Evolutionary conservation across 192 early-diverging fungal genomes (phyloP), one percentile per base, ranked within the genome.

Genomic region (Radiomyces spectabilis): DNA sequence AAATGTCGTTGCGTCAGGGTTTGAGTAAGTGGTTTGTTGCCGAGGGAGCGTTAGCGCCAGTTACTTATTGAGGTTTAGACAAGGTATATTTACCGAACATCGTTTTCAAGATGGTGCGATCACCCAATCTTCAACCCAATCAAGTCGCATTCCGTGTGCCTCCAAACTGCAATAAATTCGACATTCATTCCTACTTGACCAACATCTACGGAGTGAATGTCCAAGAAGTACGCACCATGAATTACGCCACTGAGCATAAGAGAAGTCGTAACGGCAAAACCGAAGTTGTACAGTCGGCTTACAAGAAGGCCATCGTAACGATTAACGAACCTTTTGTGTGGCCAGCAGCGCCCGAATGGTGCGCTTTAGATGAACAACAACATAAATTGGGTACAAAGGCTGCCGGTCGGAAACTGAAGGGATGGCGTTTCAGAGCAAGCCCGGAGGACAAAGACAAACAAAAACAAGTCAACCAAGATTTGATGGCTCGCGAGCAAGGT

Each of bases 121-220:
- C 79, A 55, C 86, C 82, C 51, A 76, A 78, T 16, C 79, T 94
- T 4, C 82, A 79, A 50, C 81, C 83, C 29, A 91, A 94, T 66
- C 91, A 92, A 62, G 88, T 85, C 21, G 92, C 91, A 24, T 97
- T 97, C 81, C 82, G 86, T 21, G 85, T 92, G 3, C 95, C 95
- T 25, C 85, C 85, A 24, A 75, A 81, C 25, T 71, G 88, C 57
- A 97, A 95, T 85, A 97, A 97, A 74, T 78, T 97, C 35, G 95
- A 97, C 64, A 91, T 97, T 63, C 76, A 80, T 37, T 83, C 85
- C 46, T 91, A 92, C 57, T 82, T 97, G 22, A 67, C 79, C 44
- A 80, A 88, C 51, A 82, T 95, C 26, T 97, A 97, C 69, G 75
- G 83, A 43, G 75, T 94, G 25, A 77, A 74, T 32, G 77, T 97